phyloP scores from a whole-genome alignment of 2,329 filamentous ascomycete species.

The Aaosphaeria pasadenensis region DNA sequence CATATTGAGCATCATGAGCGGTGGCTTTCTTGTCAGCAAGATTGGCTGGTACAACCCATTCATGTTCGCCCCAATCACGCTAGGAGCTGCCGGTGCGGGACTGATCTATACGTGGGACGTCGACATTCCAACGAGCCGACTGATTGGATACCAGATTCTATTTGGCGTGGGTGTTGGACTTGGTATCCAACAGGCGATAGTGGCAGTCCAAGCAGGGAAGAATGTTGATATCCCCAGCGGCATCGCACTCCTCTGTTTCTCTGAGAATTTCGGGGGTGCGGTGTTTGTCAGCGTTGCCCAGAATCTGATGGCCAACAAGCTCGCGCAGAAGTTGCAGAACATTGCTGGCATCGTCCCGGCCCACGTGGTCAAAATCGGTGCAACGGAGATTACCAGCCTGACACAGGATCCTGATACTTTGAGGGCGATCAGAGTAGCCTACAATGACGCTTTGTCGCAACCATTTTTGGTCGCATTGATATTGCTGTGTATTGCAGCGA shows the following conservation, averaged over 20 bases:
- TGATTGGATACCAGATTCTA: slow-evolving; percentile 31
- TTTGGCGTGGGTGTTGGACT: slow-evolving; percentile 36
- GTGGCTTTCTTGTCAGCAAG: slow-evolving; percentile 15
- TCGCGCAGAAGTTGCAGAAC: slow-evolving; percentile 51
- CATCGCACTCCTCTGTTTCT: slow-evolving; percentile 49
- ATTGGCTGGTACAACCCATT: slow-evolving; percentile 34
- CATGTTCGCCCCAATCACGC: slow-evolving; percentile 22
- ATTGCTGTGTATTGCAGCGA: background rate
- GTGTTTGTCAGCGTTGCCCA: slow-evolving; percentile 63
- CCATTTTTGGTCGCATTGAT: background rate
- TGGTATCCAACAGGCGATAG: slow-evolving; percentile 37
- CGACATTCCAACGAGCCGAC: slow-evolving; percentile 11
- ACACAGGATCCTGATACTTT: background rate
- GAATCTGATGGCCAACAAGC: slow-evolving; percentile 63
- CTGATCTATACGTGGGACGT: slow-evolving; percentile 16
- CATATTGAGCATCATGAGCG: slow-evolving; percentile 22
- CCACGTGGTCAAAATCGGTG: background rate
- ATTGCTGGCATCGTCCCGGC: background rate
- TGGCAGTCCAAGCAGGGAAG: slow-evolving; percentile 41
- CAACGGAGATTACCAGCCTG: background rate
- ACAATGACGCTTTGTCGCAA: background rate
- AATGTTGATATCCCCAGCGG: slow-evolving; percentile 38
- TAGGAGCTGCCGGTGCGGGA: slow-evolving; percentile 27
- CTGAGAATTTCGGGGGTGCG: slow-evolving; percentile 62
- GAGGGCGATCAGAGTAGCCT: background rate